Base-by-base conservation (phyloP, 1,284 basidiomycete species). In the Veloboletus limbatus region DNA sequence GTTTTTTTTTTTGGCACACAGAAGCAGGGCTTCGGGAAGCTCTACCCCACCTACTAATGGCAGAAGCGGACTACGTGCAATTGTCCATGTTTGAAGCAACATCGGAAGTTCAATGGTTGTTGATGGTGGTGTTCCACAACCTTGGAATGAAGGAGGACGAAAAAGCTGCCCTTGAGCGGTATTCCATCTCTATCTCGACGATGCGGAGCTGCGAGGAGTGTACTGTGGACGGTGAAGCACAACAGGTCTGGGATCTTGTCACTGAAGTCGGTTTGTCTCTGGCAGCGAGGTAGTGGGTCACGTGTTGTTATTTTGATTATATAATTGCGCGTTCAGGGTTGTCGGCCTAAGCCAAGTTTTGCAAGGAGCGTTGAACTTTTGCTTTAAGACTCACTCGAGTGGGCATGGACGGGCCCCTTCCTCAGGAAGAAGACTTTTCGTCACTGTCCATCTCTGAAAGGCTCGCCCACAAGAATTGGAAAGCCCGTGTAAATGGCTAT, bases 381-480 rank as follows among this genome's bases (percentile, higher is more conserved):
- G 45, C 39, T 25, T 46, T 45, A 28, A 40, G 41, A 35, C 38
- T 41, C 37, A 45, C 14, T 27, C 50, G n/a, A n/a, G n/a, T 44
- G 58, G 66, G 65, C 54, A 94, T 94, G 92, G 92, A 94, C 69
- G 92, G 89, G 52, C 84, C 85, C 57, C 87, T 88, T 55, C 90
- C 91, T 44, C 85, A 79, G 63, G 94, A 97, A 74, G 94, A 97
- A 72, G 94, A 99, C 72, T 97, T 96, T 68, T 85, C 85, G 47
- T 68, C 77, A 43, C 80, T 97, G 49, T 74, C 92, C 21, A 78
- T 98, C 45, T 72, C 82, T 30, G 93, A 97, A 54, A 74, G 96
- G 38, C 82, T 97, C 51, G 72, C 79, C 10, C 92, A 96, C 76
- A 98, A 97, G 79, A 94, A 96, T 63, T 99, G 96, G 96, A 99